These are phyloP conservation scores for Musa schizocarpa DNA, from an alignment of 176 grass and related monocot species.

Conservation along the genomic window DNA sequence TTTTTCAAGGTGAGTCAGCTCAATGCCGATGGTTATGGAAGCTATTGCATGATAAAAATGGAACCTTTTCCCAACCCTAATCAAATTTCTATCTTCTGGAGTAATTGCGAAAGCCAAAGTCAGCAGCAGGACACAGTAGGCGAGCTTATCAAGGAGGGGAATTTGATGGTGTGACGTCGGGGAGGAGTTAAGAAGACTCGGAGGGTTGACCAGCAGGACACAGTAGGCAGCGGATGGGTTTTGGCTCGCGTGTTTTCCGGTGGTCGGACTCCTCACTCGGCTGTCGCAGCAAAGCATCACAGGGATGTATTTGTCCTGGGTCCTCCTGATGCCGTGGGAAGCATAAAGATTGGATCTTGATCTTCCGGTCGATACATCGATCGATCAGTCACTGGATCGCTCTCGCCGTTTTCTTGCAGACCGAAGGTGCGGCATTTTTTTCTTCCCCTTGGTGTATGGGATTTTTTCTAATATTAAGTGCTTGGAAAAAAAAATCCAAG, in stretches of 20 bases:
- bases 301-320: not conserved
- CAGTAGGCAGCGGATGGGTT: not conserved
- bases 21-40: no score
- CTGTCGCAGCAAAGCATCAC: not conserved
- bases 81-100: no score
- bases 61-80: not conserved
- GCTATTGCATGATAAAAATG: not conserved
- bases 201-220: conserved; percentile 5
- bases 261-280: not conserved
- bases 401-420: not conserved
- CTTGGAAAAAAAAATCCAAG: not conserved
- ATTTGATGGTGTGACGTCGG: no score
- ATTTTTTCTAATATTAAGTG: not conserved
- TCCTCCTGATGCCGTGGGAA: not conserved
- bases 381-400: not conserved
- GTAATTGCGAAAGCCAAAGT: no score
- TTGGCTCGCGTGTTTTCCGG: not conserved
- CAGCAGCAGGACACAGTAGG: not conserved
- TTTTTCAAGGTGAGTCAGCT: no score
- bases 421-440: not conserved
- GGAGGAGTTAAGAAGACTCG: not conserved
- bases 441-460: not conserved
- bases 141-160: not conserved
- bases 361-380: not conserved
- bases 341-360: conserved; percentile 5